Conservation (phyloP, 2,329 filamentous ascomycete species). For the Fusarium cicatricum region DNA sequence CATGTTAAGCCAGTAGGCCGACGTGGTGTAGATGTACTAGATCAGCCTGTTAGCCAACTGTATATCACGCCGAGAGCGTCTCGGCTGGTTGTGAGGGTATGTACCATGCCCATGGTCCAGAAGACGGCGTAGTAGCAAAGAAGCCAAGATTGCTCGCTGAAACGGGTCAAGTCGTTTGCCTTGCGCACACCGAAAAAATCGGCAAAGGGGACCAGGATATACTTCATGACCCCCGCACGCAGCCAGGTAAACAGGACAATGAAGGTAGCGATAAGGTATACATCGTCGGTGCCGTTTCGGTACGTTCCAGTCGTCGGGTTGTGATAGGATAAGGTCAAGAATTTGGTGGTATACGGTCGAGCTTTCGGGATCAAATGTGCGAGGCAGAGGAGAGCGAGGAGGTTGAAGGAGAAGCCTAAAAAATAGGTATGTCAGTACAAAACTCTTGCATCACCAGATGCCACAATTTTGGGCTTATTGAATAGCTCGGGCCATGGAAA, state of each 20-base stretch:
- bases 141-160: slow-evolving; percentile 94
- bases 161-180: slow-evolving; percentile 78
- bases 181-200: slow-evolving; percentile 75
- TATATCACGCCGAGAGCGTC: not conserved
- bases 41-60: not conserved
- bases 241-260: slow-evolving; percentile 86
- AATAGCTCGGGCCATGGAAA: too few species aligned
- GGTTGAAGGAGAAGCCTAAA: slow-evolving; percentile 79
- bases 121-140: slow-evolving; percentile 82
- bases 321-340: slow-evolving; percentile 85
- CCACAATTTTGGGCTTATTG: too few species aligned
- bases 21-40: slow-evolving; percentile 81
- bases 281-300: slow-evolving; percentile 78
- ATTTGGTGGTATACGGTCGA: slow-evolving; percentile 78
- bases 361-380: slow-evolving; percentile 85
- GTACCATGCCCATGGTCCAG: slow-evolving; percentile 86
- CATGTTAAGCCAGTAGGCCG: slow-evolving; percentile 79
- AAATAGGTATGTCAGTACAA: not conserved
- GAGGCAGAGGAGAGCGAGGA: slow-evolving; percentile 80
- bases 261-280: slow-evolving; percentile 79
- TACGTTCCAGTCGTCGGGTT: slow-evolving; percentile 74
- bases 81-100: slow-evolving; percentile 40
- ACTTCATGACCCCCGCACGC: slow-evolving; percentile 84
- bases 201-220: slow-evolving; percentile 81
- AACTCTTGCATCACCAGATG: too few species aligned